Conservation (phyloP, 148 eudicot genomes). For the Arbutus unedo region DNA sequence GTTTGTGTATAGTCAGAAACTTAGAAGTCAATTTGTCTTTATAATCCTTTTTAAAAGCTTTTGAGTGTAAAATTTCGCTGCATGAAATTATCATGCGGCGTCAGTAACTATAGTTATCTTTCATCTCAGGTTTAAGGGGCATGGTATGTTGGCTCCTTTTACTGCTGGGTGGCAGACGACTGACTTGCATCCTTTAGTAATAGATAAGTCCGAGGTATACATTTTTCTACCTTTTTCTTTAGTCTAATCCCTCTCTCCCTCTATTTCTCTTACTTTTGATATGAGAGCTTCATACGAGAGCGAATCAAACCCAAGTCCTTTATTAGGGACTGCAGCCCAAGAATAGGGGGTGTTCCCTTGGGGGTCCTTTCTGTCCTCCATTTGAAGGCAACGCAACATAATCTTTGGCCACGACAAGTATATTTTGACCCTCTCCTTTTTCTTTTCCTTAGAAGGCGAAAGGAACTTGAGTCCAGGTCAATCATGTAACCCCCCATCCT, state of each 20-base stretch:
- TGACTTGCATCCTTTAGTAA: conserved; percentile 77
- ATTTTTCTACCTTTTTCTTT: neutral
- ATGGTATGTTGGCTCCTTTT: conserved; percentile 94
- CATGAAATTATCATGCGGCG: neutral
- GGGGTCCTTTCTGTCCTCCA: neutral
- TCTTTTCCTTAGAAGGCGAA: neutral
- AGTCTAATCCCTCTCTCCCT: neutral
- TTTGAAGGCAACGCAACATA: neutral
- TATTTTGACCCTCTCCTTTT: neutral
- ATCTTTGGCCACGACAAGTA: neutral
- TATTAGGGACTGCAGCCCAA: neutral
- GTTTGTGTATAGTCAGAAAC: neutral
- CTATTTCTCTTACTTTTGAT: neutral
- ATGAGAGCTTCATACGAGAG: neutral
- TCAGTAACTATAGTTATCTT: neutral
- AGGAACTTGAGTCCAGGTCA: neutral
- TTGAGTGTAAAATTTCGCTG: neutral
- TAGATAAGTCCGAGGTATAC: conserved; percentile 79
- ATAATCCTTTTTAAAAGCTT: neutral
- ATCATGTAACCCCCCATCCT: neutral
- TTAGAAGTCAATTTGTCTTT: neutral
- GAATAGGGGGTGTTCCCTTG: neutral
- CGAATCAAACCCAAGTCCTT: neutral
- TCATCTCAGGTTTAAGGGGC: conserved; percentile 68
- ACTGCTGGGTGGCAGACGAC: conserved; percentile 93